Conservation (phyloP, 208 protist species). For the Lotmaria passim region DNA sequence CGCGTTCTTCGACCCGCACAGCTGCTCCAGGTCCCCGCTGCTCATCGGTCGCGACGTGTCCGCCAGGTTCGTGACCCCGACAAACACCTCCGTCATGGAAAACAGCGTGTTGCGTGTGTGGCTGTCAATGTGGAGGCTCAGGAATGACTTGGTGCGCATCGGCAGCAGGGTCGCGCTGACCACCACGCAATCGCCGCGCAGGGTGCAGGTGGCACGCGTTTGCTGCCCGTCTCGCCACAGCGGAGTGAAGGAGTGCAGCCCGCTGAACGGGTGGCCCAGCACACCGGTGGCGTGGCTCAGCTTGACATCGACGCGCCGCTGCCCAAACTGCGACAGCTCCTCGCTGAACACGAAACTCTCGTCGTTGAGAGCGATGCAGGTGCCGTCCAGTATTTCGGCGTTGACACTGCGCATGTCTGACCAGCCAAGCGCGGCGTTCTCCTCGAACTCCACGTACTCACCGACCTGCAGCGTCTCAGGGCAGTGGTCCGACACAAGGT, state of each 20-base stretch:
- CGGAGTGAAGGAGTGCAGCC: constrained; percentile 70
- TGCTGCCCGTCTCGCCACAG: constrained; percentile 69
- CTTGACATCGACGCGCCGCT: constrained; percentile 63
- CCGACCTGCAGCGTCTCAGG: constrained; percentile 57
- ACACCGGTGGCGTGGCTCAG: constrained; percentile 76
- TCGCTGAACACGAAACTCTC: constrained; percentile 71
- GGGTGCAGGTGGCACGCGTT: constrained; percentile 30
- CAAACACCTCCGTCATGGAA: constrained; percentile 61
- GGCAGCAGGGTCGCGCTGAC: constrained; percentile 76
- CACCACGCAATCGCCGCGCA: constrained; percentile 59
- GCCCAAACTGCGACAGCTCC: constrained; percentile 46
- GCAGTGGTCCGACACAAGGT: constrained; percentile 63
- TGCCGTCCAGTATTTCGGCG: constrained; percentile 48
- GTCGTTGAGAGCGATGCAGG: constrained; percentile 55
- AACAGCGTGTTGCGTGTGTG: constrained; percentile 34
- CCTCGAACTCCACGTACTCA: constrained; percentile 78
- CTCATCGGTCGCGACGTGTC: constrained; percentile 48
- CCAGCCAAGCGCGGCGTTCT: constrained; percentile 75
- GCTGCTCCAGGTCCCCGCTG: constrained; percentile 63
- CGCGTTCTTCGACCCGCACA: constrained; percentile 57
- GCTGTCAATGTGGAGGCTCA: constrained; percentile 53
- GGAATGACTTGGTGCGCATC: constrained; percentile 54
- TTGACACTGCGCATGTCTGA: constrained; percentile 73
- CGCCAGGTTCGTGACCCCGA: constrained; percentile 74
- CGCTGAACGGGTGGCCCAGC: constrained; percentile 76